Conservation (phyloP, 164 flowering plant species). For the Paratinospora sagittata region DNA sequence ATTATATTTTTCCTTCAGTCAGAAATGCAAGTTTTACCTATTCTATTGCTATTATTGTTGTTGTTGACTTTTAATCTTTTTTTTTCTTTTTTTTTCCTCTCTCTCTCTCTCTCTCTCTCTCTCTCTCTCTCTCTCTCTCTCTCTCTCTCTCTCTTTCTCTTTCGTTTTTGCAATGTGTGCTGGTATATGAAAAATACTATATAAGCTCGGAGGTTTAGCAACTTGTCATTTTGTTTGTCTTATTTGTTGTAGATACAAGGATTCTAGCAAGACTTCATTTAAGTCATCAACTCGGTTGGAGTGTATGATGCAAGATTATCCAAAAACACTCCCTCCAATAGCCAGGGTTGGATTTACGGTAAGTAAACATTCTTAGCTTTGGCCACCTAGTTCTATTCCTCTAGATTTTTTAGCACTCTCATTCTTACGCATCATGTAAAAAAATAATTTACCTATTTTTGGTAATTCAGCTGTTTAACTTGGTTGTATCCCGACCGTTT, state of each 20-base stretch:
- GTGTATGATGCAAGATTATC: slow-evolving; percentile 99
- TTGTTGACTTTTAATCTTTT: background rate
- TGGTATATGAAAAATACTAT: background rate
- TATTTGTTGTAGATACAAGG: slow-evolving; percentile 61
- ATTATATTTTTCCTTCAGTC: no score
- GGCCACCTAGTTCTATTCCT: background rate
- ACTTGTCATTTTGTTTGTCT: background rate
- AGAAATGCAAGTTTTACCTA: background rate
- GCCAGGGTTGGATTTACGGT: slow-evolving; percentile 98
- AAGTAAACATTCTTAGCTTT: slow-evolving; percentile 19
- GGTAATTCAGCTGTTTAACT: no score
- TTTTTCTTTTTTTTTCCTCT: background rate
- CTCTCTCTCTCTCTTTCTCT: no score
- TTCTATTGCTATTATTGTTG: background rate
- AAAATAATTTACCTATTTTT: no score
- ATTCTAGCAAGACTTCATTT: slow-evolving; percentile 79
- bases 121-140: no score
- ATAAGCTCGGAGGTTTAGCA: background rate
- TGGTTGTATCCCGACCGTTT: no score
- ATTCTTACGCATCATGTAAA: background rate
- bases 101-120: no score
- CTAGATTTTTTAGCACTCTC: background rate
- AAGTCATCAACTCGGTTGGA: slow-evolving; percentile 97
- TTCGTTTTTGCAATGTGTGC: background rate
- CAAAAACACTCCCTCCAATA: slow-evolving; percentile 83